phyloP scores from a whole-genome alignment of 768 basidiomycete species.

The Imleria badia region DNA sequence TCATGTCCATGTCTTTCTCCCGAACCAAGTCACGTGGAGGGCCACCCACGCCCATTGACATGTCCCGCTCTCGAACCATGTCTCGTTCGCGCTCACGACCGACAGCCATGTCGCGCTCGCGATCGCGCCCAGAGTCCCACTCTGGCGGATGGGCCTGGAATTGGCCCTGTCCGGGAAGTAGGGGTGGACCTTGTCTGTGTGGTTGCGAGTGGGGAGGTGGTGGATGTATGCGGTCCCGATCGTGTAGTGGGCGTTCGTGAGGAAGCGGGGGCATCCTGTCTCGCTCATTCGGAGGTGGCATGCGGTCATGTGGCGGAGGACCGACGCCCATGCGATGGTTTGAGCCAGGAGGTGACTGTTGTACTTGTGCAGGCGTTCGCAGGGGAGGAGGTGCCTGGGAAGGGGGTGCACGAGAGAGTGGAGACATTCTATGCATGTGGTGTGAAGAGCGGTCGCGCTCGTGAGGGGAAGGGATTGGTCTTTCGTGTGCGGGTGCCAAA shows the following conservation, averaged over 20 bases:
- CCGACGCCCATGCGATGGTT: slow-evolving; percentile 21
- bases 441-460: slow-evolving; percentile 24
- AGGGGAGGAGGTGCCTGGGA: slow-evolving; percentile 15
- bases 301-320: slow-evolving; percentile 25
- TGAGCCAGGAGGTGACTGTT: slow-evolving; percentile 27
- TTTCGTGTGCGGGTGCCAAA: slow-evolving; percentile 22
- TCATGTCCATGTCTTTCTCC: slow-evolving; percentile 25
- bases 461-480: slow-evolving; percentile 24
- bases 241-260: slow-evolving; percentile 24
- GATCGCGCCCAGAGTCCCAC: slow-evolving; percentile 27
- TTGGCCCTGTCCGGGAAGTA: slow-evolving; percentile 32
- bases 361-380: slow-evolving; percentile 12
- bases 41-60: slow-evolving; percentile 16
- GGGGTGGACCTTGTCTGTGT: slow-evolving; percentile 17
- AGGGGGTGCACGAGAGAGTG: slow-evolving; percentile 19
- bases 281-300: slow-evolving; percentile 22
- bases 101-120: slow-evolving; percentile 20
- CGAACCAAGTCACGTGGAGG: slow-evolving; percentile 24
- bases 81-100: slow-evolving; percentile 28
- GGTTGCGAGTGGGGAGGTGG: slow-evolving; percentile 21
- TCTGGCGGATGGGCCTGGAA: slow-evolving; percentile 31
- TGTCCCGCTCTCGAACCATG: slow-evolving; percentile 21
- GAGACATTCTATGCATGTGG: slow-evolving; percentile 27
- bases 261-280: slow-evolving; percentile 24
- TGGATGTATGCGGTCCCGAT: slow-evolving; percentile 30